phyloP scores from a whole-genome alignment of 2,329 filamentous ascomycete species.

The Cytospora paraplurivora region DNA sequence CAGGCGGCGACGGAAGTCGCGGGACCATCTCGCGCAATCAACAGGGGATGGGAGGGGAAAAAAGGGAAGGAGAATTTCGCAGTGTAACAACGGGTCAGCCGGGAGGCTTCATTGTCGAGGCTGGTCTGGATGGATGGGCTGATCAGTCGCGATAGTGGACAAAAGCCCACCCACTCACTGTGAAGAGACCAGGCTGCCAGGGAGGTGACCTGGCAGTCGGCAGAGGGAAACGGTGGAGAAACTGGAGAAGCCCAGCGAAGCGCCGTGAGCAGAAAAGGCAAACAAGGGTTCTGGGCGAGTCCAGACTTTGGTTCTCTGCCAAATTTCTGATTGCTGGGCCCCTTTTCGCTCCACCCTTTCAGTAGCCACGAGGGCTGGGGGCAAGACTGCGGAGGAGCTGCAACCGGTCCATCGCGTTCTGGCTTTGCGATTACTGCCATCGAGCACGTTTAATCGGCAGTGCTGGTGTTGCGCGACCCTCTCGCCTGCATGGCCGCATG shows the following conservation, averaged over 20 bases:
- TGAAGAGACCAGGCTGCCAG: background rate
- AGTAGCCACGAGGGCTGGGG: background rate
- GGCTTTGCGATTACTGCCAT: background rate
- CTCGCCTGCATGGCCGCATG: background rate
- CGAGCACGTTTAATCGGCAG: background rate
- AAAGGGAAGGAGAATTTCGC: background rate
- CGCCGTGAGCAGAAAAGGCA: constrained; percentile 2
- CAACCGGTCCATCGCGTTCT: background rate
- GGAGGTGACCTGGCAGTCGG: background rate
- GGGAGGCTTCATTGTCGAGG: constrained; percentile 11
- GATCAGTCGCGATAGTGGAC: constrained; percentile 1
- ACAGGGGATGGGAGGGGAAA: background rate
- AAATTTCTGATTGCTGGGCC: constrained; percentile 26
- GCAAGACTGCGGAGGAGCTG: background rate
- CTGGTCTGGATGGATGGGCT: constrained; percentile 19
- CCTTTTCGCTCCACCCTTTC: constrained; percentile 14
- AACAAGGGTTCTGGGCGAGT: constrained; percentile 7
- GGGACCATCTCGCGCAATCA: constrained; percentile 9
- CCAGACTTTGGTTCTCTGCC: constrained; percentile 24
- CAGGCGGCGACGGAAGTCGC: constrained; percentile 16
- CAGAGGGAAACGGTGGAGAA: constrained; percentile 28
- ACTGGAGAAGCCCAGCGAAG: constrained; percentile 19
- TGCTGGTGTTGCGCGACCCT: background rate
- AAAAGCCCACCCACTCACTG: constrained; percentile 14
- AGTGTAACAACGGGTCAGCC: constrained; percentile 11